Base-by-base conservation (phyloP, 345 rosid species). In the Bretschneidera sinensis region DNA sequence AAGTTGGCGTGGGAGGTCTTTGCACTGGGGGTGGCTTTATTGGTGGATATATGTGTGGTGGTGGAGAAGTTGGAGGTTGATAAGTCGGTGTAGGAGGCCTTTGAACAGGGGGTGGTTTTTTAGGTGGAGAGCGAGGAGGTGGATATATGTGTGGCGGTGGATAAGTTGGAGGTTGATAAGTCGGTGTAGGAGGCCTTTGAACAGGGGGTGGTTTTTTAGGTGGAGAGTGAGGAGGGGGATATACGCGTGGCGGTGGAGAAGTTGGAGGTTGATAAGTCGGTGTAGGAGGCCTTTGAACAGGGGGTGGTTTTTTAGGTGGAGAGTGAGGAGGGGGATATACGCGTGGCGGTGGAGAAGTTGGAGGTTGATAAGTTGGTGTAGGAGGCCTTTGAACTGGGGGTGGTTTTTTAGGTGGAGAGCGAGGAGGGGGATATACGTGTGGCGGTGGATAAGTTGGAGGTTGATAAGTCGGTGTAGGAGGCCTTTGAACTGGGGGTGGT, bases 271-370 rank as follows among this genome's bases (percentile, higher is more conserved):
- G n/a, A n/a, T n/a, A n/a, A 50, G 13, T 15, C 20, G 47, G 68
- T n/a, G n/a, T n/a, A 50, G 28, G 65, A n/a, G 48, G 28, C 11
- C n/a, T 51, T 23, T 21, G 48, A 43, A 28, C 21, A 2, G 55
- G 65, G 28, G 55, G 22, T 21, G 55, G 55, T 5, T 16, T 19
- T 2, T 20, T 1, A 50, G 4, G 21, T 6, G 67, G 58, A 22
- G 17, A 35, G 22, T 48, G 16, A 47, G 54, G 31, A 2, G 52
- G 28, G 16, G 21, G n/a, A 47, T 25, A 28, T 17, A 18, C 22
- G 2, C 52, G 60, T 24, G 66, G 47, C 53, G 70, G 64, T 19
- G 76, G 55, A 24, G 59, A 17, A 33, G 24, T 19, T 1, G 65
- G 57, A 54, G 59, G 64, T 31, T 34, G 48, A 19, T 21, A 39